Evolutionary conservation across 2,329 filamentous ascomycete genomes (phyloP).

Genomic region (Penicillium expansum): DNA sequence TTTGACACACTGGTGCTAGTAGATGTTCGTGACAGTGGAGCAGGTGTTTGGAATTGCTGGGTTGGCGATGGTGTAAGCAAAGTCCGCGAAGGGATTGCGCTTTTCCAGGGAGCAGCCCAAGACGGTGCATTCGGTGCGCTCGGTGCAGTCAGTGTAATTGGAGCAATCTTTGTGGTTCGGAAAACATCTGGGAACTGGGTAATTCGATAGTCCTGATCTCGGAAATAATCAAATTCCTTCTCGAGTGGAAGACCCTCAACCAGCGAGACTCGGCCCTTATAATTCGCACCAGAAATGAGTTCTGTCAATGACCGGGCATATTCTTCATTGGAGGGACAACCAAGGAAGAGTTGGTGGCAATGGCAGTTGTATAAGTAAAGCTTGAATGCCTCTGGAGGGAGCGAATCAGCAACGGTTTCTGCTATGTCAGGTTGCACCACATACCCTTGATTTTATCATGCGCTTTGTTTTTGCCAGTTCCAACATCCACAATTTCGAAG

Average conservation of each 20-base stretch:
- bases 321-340: conserved; percentile 57
- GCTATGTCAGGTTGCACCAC: conserved; percentile 13
- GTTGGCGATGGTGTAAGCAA: conserved; percentile 39
- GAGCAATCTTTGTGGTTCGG: conserved; percentile 49
- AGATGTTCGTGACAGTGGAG: conserved; percentile 36
- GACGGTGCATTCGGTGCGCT: conserved; percentile 20
- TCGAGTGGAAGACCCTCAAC: conserved; percentile 58
- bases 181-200: conserved; percentile 55
- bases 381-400: conserved; percentile 51
- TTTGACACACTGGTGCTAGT: conserved; percentile 41
- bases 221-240: conserved; percentile 49
- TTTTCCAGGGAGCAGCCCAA: conserved; percentile 35
- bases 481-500: conserved; percentile 53
- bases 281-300: conserved; percentile 45
- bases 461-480: conserved; percentile 44
- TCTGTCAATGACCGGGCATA: conserved; percentile 55
- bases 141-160: background rate
- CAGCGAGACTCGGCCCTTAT: conserved; percentile 52
- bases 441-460: conserved; percentile 50
- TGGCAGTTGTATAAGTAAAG: conserved; percentile 57
- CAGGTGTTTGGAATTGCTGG: conserved; percentile 27
- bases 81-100: conserved; percentile 28
- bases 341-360: conserved; percentile 60
- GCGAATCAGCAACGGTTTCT: conserved; percentile 24
- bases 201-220: conserved; percentile 47